Conservation (phyloP, 495 filamentous ascomycete species). For the Neurospora sp. region DNA sequence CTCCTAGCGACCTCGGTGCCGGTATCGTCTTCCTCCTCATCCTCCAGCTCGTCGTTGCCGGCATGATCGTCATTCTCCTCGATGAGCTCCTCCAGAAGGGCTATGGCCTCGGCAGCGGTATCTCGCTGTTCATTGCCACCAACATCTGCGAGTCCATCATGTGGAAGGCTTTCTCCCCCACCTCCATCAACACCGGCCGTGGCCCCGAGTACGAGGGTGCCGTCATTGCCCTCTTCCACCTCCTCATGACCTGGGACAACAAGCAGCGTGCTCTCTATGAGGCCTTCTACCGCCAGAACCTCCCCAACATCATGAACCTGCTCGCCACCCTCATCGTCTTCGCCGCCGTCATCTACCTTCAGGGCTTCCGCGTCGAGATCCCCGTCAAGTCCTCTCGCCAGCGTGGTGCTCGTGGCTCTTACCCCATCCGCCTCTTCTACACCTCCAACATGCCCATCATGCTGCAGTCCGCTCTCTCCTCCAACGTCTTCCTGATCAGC, state of each 20-base stretch:
- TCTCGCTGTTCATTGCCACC: conserved; percentile 99
- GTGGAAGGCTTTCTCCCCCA: conserved; percentile 99
- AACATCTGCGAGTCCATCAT: conserved; percentile 99
- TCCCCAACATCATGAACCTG: conserved; percentile 99
- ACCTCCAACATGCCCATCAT: conserved; percentile 98
- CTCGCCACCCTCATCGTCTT: conserved; percentile 89
- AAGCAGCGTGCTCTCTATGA: conserved; percentile 95
- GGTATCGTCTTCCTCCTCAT: conserved; percentile 97
- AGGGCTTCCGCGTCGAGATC: conserved; percentile 99
- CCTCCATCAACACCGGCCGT: conserved; percentile 98
- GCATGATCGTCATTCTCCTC: conserved; percentile 96
- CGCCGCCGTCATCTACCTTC: conserved; percentile 97
- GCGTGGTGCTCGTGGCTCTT: conserved; percentile 90
- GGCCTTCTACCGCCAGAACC: conserved; percentile 98
- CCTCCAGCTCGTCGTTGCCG: conserved; percentile 91
- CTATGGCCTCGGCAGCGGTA: conserved; percentile 95
- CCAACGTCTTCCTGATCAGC: conserved; percentile 96
- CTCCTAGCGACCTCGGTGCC: conserved; percentile 88
- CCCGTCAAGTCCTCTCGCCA: conserved; percentile 99
- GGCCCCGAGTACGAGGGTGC: conserved; percentile 99
- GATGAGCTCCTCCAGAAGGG: conserved; percentile 99
- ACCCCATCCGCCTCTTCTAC: conserved; percentile 73
- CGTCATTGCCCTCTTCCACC: conserved; percentile 96
- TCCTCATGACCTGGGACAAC: conserved; percentile 95
- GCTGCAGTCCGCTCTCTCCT: conserved; percentile 94